Evolutionary conservation across 768 basidiomycete species (phyloP), one percentile per base, ranked within the genome.

Genomic region (Glaciozyma antarctica): DNA sequence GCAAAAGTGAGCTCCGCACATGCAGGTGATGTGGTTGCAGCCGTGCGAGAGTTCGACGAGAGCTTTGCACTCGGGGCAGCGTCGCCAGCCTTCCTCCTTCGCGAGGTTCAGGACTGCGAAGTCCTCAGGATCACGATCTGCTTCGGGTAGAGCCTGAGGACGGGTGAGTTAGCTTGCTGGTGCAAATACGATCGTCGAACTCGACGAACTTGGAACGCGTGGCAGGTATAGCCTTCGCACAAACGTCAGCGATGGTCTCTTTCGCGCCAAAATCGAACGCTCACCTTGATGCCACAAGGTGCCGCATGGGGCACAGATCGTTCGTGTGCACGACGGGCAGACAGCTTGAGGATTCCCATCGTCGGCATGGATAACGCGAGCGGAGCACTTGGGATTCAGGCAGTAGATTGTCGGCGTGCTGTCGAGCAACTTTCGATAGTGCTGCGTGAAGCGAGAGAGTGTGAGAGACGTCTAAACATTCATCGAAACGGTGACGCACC

Each of bases 361-460:
- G 7, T 41, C 55, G 48, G 38, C 41, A 5, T 47, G 62, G 6
- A 58, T 32, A 32, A 63, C 56, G n/a, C 62, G 62, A 4, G 16
- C 32, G 24, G 47, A 49, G 56, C 62, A 63, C 34, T 48, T 47
- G n/a, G 13, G 15, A 47, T 63, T 63, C 24, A 56, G 62, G 62
- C 62, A 63, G 62, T 21, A 58, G 0, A 63, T 34, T 3, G 48
- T 34, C 1, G 47, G 47, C 3, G 48, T 38, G 41, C 47, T 15
- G 48, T 63, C 62, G 55, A 63, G 62, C 22, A 63, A 48, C 56
- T 63, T 63, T 55, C 62, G 62, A 38, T 57, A 58, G 48, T 63
- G 56, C 61, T 62, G 51, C 3, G 54, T 4, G 5, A n/a, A n/a
- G 26, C 19, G 28, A 17, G 58, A 22, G 30, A n/a, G 24, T 21